Percentiles rank a stretch among this genome's conserved stretches.
Conservation (phyloP, 2,329 filamentous ascomycete genomes). For the Monilinia fructicola region DNA sequence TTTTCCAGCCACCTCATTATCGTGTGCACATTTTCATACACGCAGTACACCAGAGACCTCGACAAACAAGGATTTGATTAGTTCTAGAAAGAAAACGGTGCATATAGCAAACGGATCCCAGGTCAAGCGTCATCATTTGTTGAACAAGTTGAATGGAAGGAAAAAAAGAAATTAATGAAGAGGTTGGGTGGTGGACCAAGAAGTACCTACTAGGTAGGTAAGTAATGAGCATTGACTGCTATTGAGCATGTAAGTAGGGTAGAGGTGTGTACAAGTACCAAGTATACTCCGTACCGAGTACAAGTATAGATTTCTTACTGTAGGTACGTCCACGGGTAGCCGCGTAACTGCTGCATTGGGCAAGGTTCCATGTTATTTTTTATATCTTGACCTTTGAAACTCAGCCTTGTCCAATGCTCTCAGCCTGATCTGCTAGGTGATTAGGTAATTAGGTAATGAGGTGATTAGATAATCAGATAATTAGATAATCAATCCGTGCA, state of each 20-base stretch:
- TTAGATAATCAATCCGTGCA: no score
- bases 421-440: no score
- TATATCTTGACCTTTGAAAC: not conserved
- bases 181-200: conserved; percentile 22
- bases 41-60: no score
- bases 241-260: no score
- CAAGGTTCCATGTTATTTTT: not conserved
- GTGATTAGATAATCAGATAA: no score
- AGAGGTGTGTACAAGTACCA: no score
- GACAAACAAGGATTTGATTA: conserved; percentile 11
- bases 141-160: not conserved
- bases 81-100: conserved; percentile 3
- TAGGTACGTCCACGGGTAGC: no score
- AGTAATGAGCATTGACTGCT: no score
- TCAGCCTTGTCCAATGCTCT: not conserved
- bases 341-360: no score
- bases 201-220: no score
- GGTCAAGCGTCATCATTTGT: conserved; percentile 10
- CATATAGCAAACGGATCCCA: conserved; percentile 12
- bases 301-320: not conserved
- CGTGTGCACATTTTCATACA: not conserved
- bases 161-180: conserved; percentile 22
- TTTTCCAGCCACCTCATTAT: conserved; percentile 22
- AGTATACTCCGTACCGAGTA: conserved; percentile 2
- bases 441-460: no score